phyloP scores from a whole-genome alignment of 2,329 filamentous ascomycete genomes.

The Drechmeria coniospora region DNA sequence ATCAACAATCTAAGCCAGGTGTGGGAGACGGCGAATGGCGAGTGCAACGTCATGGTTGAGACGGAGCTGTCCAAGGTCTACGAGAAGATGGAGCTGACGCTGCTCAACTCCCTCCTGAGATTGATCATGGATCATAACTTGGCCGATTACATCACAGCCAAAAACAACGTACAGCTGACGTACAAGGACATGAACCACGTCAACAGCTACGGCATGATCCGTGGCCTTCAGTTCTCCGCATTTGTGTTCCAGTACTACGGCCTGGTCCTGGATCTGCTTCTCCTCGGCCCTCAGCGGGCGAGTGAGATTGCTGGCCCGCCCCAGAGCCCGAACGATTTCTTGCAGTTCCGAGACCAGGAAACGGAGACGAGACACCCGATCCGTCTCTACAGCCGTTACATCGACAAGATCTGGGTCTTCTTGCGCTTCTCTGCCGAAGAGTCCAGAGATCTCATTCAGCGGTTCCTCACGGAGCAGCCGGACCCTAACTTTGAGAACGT shows the following conservation, averaged over 20 bases:
- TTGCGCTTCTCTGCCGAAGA: conserved; percentile 88
- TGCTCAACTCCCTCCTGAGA: conserved; percentile 82
- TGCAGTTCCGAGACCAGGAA: conserved; percentile 88
- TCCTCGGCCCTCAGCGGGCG: conserved; percentile 88
- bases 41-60: conserved; percentile 98
- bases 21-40: conserved; percentile 85
- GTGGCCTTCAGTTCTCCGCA: conserved; percentile 91
- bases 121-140: conserved; percentile 99
- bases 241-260: conserved; percentile 99
- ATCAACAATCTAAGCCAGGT: conserved; percentile 96
- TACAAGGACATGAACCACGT: conserved; percentile 99
- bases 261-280: conserved; percentile 78
- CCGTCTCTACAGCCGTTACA: conserved; percentile 91
- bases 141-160: conserved; percentile 96
- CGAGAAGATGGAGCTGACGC: conserved; percentile 94
- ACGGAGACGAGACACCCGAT: conserved; percentile 92
- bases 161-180: conserved; percentile 97
- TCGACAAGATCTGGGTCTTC: conserved; percentile 98
- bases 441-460: conserved; percentile 87
- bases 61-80: conserved; percentile 98
- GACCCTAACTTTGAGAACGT: conserved; percentile 99
- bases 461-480: conserved; percentile 93
- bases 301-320: conserved; percentile 94
- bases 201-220: conserved; percentile 97
- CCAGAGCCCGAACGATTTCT: conserved; percentile 87